Conservation (phyloP, 108 stramenopile species). For the Nitzschia sp. region DNA sequence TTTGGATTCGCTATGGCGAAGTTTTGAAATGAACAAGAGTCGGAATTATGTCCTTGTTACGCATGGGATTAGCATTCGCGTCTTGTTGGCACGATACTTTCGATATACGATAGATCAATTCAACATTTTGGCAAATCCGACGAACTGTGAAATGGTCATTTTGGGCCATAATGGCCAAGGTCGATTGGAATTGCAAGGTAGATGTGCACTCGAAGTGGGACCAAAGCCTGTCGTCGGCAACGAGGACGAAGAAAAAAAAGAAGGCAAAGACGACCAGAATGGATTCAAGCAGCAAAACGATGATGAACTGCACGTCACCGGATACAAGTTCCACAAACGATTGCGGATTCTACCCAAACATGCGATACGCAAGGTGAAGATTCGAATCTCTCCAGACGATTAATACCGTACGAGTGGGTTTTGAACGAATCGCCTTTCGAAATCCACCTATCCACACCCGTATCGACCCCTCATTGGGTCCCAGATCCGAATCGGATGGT, state of each 20-base stretch:
- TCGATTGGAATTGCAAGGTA: conserved; percentile 63
- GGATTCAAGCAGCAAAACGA: conserved; percentile 8
- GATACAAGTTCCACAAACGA: conserved; percentile 65
- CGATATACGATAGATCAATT: conserved; percentile 92
- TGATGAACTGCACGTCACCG: conserved; percentile 20
- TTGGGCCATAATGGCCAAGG: conserved; percentile 81
- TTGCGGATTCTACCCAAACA: conserved; percentile 65
- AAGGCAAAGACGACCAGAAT: conserved; percentile 7
- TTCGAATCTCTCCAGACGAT: conserved; percentile 54
- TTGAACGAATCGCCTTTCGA: too few relatives aligned
- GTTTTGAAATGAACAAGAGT: conserved; percentile 68
- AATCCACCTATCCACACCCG: background rate
- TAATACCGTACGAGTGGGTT: too few relatives aligned
- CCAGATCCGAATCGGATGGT: background rate
- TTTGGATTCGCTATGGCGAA: conserved; percentile 89
- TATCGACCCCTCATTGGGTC: background rate
- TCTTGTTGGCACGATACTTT: conserved; percentile 91
- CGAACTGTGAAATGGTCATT: conserved; percentile 88
- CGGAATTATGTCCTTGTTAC: conserved; percentile 84
- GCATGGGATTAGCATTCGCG: conserved; percentile 87
- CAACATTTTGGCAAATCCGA: conserved; percentile 85
- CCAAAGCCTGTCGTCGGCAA: background rate
- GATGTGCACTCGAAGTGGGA: conserved; percentile 59
- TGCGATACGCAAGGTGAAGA: conserved; percentile 40
- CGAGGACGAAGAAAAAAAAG: conserved; percentile 3